phyloP scores from a whole-genome alignment of 2,329 filamentous ascomycete species.

The Aspergillus pseudonomiae region DNA sequence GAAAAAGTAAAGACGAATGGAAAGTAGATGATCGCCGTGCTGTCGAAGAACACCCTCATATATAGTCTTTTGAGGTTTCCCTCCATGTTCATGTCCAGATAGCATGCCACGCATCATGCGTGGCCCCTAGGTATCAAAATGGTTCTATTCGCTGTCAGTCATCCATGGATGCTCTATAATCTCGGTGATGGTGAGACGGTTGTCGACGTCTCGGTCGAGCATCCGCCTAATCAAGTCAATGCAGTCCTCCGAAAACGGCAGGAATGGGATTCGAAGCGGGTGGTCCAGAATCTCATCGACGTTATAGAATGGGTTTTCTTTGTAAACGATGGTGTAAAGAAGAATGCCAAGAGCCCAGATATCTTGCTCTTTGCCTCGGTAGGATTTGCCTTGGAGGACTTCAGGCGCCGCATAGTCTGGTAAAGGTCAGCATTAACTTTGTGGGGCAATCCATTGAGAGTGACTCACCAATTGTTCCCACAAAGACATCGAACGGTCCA shows the following conservation, averaged over 20 bases:
- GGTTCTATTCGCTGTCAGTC: constrained; percentile 26
- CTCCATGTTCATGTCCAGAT: background rate
- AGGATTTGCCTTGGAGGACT: constrained; percentile 87
- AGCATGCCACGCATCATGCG: background rate
- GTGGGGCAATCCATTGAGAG: constrained; percentile 7
- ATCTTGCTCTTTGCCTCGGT: constrained; percentile 95
- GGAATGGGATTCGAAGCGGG: constrained; percentile 81
- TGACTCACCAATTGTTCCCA: constrained; percentile 88
- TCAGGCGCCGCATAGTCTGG: constrained; percentile 98
- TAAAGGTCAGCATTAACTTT: constrained; percentile 1
- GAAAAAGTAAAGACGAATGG: background rate
- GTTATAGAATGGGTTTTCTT: constrained; percentile 98
- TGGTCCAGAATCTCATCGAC: constrained; percentile 99
- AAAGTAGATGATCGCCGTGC: constrained; percentile 2
- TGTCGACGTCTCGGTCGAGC: constrained; percentile 85
- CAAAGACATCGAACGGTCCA: constrained; percentile 97
- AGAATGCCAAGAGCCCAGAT: constrained; percentile 97
- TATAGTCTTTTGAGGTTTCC: constrained; percentile 11
- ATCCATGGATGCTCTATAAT: constrained; percentile 89
- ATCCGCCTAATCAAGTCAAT: constrained; percentile 90
- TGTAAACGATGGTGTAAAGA: constrained; percentile 98
- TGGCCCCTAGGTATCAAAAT: background rate
- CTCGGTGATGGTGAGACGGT: constrained; percentile 81
- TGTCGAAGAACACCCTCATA: constrained; percentile 8
- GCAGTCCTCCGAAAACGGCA: constrained; percentile 72